Percentiles rank a stretch among this genome's conserved stretches.
Conservation (phyloP, 23 red algal species). For the Cyanidioschyzon merolae region DNA sequence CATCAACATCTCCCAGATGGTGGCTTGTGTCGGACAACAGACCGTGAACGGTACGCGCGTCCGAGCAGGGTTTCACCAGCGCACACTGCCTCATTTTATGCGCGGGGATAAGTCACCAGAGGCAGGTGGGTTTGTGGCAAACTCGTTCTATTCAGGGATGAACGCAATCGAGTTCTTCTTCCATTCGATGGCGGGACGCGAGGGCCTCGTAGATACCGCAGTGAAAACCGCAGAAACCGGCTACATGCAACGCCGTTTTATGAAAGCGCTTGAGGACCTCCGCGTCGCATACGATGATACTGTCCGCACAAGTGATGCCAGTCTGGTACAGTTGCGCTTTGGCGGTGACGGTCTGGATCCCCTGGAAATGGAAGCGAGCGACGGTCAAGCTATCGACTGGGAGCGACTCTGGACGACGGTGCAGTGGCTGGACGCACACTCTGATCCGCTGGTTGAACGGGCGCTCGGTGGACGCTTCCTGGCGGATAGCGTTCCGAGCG, state of each 20-base stretch:
- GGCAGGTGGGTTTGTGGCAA: constrained; percentile 92
- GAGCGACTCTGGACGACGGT: neutral
- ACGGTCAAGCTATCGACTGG: constrained; percentile 1
- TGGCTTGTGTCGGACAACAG: constrained; percentile 98
- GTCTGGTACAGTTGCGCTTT: constrained; percentile 75
- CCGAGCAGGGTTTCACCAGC: constrained; percentile 73
- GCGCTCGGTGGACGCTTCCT: neutral
- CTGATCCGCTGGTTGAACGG: neutral
- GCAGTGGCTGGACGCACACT: constrained; percentile 14
- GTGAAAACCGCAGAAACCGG: constrained; percentile 96
- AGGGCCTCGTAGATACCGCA: constrained; percentile 94
- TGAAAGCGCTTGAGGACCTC: constrained; percentile 93
- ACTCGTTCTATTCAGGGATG: constrained; percentile 91
- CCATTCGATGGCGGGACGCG: constrained; percentile 86
- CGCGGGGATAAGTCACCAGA: constrained; percentile 47
- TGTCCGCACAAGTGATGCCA: constrained; percentile 64
- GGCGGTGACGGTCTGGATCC: constrained; percentile 93
- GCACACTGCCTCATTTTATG: constrained; percentile 84
- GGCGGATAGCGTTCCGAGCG: neutral
- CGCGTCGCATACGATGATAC: constrained; percentile 86
- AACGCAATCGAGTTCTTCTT: constrained; percentile 95
- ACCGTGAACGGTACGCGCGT: constrained; percentile 72
- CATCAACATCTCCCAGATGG: constrained; percentile 99
- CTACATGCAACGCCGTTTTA: constrained; percentile 73
- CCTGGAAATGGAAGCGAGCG: constrained; percentile 47